Evolutionary conservation across 129 eudicot species (phyloP).

Genomic region (Pulicaria dysenterica): DNA sequence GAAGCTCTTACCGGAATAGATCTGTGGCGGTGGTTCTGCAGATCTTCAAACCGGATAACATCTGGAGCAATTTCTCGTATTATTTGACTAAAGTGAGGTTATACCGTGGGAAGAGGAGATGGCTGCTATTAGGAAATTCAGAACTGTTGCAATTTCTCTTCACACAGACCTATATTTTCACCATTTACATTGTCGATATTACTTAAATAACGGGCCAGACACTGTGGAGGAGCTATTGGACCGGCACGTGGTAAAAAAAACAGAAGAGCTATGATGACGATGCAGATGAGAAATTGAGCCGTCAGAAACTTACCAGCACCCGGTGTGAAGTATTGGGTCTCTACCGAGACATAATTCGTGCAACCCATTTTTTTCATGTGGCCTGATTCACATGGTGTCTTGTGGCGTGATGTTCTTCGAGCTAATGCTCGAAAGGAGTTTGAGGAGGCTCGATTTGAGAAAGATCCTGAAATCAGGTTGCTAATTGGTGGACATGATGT

Average conservation of each 20-base stretch:
- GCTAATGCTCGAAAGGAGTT: constrained; percentile 87
- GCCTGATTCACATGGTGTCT: constrained; percentile 64
- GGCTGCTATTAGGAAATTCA: constrained; percentile 26
- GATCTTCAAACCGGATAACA: too few species aligned
- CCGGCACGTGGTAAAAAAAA: constrained; percentile 68
- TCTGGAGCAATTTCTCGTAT: background rate
- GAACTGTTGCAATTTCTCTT: constrained; percentile 28
- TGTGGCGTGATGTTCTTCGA: constrained; percentile 84
- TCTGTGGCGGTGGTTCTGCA: too few species aligned
- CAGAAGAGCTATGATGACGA: constrained; percentile 48
- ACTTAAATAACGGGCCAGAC: constrained; percentile 75
- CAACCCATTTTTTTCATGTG: constrained; percentile 84
- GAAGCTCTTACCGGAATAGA: too few species aligned
- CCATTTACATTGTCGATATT: constrained; percentile 30
- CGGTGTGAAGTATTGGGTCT: constrained; percentile 84
- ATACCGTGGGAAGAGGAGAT: constrained; percentile 24
- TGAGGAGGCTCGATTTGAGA: constrained; percentile 85
- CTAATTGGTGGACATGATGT: constrained; percentile 85
- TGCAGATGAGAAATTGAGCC: constrained; percentile 55
- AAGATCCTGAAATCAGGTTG: constrained; percentile 76
- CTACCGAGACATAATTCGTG: constrained; percentile 81
- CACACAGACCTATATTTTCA: constrained; percentile 25
- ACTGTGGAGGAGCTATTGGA: constrained; percentile 86
- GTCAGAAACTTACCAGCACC: constrained; percentile 78
- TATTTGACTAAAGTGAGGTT: constrained; percentile 1